Evolutionary conservation across 148 eudicot species (phyloP), one percentile per base, ranked within the genome.

Genomic region (Persicaria maculosa): DNA sequence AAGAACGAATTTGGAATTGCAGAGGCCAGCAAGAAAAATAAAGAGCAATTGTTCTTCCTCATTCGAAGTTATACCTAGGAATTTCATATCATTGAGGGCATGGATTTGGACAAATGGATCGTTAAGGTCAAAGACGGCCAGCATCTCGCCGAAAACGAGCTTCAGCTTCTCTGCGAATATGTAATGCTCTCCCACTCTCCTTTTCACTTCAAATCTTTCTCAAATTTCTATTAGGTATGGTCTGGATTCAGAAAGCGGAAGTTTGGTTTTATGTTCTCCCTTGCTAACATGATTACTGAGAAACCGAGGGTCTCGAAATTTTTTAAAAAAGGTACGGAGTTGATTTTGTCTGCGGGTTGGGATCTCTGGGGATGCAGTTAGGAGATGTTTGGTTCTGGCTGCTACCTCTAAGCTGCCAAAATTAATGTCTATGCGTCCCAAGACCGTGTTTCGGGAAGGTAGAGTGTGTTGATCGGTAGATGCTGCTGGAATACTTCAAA

Each of bases 61-160:
- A 1, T 15, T 43, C 70, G 10, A 40, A 43, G 46, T n/a, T 43
- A 0, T 40, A 36, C 43, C 46, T 65, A 12, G 70, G 47, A n/a
- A 65, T 65, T 65, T 65, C 17, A 12, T 36, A 40, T 65, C 7
- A 5, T 6, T 12, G 65, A 22, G 74, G 50, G 12, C 74, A 93
- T 94, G 98, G 98, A 94, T 85, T 92, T 94, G 86, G 98, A 94
- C 83, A 87, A 85, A 82, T 94, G 98, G 98, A 86, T 94, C 79
- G 73, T 85, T 4, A 90, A 90, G 86, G 98, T 91, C 69, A 92
- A 94, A 85, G 98, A 94, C 6, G 96, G 98, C 31, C 93, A 94
- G 76, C 98, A 94, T 86, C 85, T 94, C 85, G 86, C 97, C 14
- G 98, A 94, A 81, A 92, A 94, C 64, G 96, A 94, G 87, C 97